These are phyloP conservation scores for Kregervanrija fluxuum DNA, from an alignment of 805 yeast species.

Conservation along the genomic window DNA sequence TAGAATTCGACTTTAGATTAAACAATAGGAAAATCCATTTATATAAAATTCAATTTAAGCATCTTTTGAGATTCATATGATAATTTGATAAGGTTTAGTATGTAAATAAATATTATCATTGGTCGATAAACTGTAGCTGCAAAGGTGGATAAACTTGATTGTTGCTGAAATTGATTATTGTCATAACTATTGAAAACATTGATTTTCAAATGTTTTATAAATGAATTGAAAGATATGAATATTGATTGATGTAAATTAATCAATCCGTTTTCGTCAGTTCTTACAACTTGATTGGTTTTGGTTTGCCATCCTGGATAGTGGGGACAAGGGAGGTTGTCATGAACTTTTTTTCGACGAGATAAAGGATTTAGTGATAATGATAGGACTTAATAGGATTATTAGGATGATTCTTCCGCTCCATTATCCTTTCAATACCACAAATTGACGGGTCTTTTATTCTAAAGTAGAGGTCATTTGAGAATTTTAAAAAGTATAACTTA, in stretches of 20 bases:
- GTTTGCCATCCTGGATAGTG: too few relatives aligned
- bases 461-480: too few relatives aligned
- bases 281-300: neutral
- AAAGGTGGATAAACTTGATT: neutral
- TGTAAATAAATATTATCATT: neutral
- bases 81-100: slow-evolving; percentile 21
- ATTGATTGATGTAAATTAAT: slow-evolving; percentile 23
- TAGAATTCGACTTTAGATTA: slow-evolving; percentile 7
- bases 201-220: slow-evolving; percentile 17
- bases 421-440: too few relatives aligned
- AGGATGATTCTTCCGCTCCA: too few relatives aligned
- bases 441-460: too few relatives aligned
- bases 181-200: slow-evolving; percentile 26
- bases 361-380: too few relatives aligned
- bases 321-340: too few relatives aligned
- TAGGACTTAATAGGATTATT: too few relatives aligned
- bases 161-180: slow-evolving; percentile 1
- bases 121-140: slow-evolving; percentile 3
- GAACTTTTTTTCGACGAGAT: too few relatives aligned
- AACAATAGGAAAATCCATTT: slow-evolving; percentile 28
- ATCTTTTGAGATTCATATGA: slow-evolving; percentile 31
- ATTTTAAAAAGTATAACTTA: too few relatives aligned
- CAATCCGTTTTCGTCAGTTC: slow-evolving; percentile 17
- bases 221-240: slow-evolving; percentile 18
- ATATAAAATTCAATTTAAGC: slow-evolving; percentile 26